Conservation (phyloP, 768 basidiomycete genomes). For the Chalciporus pseudorubinellus region DNA sequence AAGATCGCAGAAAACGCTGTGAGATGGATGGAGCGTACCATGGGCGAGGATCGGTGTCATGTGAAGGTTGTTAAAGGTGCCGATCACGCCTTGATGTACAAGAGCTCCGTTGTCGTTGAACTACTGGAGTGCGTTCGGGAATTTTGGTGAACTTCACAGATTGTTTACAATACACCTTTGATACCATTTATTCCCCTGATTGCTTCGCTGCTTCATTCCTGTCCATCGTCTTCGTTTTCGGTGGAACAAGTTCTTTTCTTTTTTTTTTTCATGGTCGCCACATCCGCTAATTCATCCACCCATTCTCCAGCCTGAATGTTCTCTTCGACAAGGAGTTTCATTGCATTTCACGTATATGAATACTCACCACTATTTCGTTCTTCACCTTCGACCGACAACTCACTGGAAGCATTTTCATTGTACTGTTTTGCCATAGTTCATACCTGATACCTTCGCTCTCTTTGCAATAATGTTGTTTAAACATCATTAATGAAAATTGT, state of each 20-base stretch:
- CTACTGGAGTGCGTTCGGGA: constrained; percentile 69
- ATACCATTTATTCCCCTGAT: constrained; percentile 6
- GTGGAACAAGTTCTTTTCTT: constrained; percentile 16
- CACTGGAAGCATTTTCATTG: constrained; percentile 31
- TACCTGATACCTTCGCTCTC: constrained; percentile 18
- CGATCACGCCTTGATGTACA: constrained; percentile 93
- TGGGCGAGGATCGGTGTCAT: constrained; percentile 70
- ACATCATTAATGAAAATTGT: constrained; percentile 31
- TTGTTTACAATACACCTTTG: background rate
- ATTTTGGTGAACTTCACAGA: constrained; percentile 42
- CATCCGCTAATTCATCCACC: constrained; percentile 8
- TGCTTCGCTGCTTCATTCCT: constrained; percentile 16
- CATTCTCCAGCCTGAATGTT: constrained; percentile 6
- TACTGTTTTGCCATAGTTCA: constrained; percentile 27
- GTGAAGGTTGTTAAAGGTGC: constrained; percentile 85
- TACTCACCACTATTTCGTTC: background rate
- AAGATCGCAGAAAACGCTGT: constrained; percentile 90
- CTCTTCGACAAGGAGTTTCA: constrained; percentile 5
- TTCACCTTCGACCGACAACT: constrained; percentile 15
- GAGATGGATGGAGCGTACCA: constrained; percentile 86
- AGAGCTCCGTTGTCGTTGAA: constrained; percentile 81
- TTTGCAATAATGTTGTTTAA: constrained; percentile 32
- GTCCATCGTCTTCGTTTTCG: constrained; percentile 10
- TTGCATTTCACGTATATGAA: constrained; percentile 19
- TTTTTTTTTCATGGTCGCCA: background rate